These are phyloP conservation scores for Datura wrightii DNA, from an alignment of 257 asterid genomes.

Conservation along the genomic window DNA sequence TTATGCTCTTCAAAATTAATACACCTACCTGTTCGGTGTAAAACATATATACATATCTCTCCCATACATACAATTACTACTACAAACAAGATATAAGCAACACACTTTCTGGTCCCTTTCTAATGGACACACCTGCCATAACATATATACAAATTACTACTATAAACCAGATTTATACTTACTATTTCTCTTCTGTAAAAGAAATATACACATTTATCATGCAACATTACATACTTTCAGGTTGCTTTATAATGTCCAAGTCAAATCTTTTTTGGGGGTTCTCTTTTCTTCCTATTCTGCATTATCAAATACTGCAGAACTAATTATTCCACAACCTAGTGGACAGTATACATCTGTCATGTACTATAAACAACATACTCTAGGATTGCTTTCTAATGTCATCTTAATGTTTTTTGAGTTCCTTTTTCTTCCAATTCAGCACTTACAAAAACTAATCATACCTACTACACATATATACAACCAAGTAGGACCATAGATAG, in stretches of 20 bases:
- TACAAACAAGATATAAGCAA: neutral
- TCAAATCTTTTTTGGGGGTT: slow-evolving; percentile 20
- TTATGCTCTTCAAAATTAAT: neutral
- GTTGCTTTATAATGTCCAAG: neutral
- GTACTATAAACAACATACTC: neutral
- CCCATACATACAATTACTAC: neutral
- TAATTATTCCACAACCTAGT: neutral
- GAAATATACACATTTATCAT: neutral
- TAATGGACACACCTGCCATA: neutral
- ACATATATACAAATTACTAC: neutral
- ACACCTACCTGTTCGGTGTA: neutral
- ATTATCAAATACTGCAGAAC: neutral
- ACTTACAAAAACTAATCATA: neutral
- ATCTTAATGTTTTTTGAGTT: neutral
- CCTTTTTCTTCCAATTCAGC: neutral
- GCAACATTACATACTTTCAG: slow-evolving; percentile 10
- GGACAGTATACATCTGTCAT: neutral
- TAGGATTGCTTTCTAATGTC: neutral
- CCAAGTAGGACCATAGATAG: neutral
- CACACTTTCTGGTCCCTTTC: neutral
- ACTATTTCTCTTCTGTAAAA: neutral
- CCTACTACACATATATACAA: neutral
- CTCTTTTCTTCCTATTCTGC: slow-evolving; percentile 10
- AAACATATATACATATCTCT: neutral
- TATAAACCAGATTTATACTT: neutral